Conservation (phyloP, 2,329 filamentous ascomycete genomes). For the Cordyceps tenuipes region DNA sequence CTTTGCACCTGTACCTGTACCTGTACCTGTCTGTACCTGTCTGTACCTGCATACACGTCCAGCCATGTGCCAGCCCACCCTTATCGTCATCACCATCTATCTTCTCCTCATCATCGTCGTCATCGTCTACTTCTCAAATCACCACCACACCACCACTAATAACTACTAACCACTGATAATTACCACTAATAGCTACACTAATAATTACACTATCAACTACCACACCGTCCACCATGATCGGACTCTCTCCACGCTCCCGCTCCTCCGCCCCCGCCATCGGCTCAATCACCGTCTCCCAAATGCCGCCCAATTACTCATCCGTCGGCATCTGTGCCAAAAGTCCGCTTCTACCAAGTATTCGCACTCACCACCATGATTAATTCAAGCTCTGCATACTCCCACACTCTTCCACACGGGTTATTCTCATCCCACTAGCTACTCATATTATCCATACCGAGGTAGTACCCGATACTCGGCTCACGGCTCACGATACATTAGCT, state of each 20-base stretch:
- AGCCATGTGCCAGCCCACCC: background rate
- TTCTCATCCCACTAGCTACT: background rate
- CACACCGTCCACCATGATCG: background rate
- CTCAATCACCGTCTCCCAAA: background rate
- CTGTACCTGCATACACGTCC: background rate
- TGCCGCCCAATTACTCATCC: slow-evolving; percentile 1
- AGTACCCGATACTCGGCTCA: background rate
- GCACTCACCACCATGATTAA: background rate
- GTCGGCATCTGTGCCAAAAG: background rate
- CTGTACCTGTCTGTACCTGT: too few species aligned
- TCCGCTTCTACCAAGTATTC: background rate
- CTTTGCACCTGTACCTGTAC: too few species aligned
- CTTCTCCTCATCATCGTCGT: background rate
- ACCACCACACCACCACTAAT: too few species aligned
- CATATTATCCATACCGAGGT: too few species aligned
- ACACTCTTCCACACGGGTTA: background rate
- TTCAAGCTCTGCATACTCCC: background rate
- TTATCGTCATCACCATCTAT: background rate
- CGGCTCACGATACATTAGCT: background rate
- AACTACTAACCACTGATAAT: too few species aligned
- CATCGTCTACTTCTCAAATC: background rate
- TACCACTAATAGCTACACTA: too few species aligned
- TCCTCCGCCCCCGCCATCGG: background rate
- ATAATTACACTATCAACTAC: background rate
- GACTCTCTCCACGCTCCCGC: background rate